Evolutionary conservation across 2,329 filamentous ascomycete genomes (phyloP).

Genomic region (Tetracladium maxilliforme): DNA sequence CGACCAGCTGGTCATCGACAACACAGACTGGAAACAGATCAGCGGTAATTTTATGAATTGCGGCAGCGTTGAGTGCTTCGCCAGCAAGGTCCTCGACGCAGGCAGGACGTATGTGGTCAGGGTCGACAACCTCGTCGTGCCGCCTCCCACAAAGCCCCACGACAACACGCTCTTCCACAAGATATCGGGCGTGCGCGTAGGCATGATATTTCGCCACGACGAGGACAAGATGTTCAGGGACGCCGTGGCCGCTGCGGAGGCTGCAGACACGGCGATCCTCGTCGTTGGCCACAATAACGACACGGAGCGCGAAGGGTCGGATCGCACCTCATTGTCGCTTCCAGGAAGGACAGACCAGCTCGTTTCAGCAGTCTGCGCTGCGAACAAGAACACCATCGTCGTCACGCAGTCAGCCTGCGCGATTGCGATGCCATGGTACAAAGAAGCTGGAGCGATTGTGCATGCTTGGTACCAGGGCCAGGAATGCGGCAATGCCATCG

Average conservation of each 20-base stretch:
- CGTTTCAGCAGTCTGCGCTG: slow-evolving; percentile 48
- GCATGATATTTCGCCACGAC: too few species aligned
- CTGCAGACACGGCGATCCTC: too few species aligned
- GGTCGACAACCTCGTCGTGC: too few species aligned
- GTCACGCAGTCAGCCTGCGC: slow-evolving; percentile 70
- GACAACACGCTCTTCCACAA: too few species aligned
- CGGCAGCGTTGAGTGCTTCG: slow-evolving; percentile 17
- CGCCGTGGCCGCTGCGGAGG: too few species aligned
- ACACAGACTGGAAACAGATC: slow-evolving; percentile 14
- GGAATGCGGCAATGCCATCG: slow-evolving; percentile 69
- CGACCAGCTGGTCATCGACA: slow-evolving; percentile 18
- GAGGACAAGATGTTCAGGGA: too few species aligned
- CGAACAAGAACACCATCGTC: slow-evolving; percentile 55
- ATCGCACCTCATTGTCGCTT: slow-evolving; percentile 65
- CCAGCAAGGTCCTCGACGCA: slow-evolving; percentile 10
- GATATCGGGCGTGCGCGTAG: too few species aligned
- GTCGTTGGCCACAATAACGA: slow-evolving; percentile 49
- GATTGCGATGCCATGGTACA: slow-evolving; percentile 55
- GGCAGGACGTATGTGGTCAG: slow-evolving; percentile 15
- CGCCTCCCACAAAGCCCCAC: too few species aligned
- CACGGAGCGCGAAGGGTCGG: slow-evolving; percentile 68
- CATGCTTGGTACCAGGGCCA: slow-evolving; percentile 85
- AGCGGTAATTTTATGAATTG: slow-evolving; percentile 15
- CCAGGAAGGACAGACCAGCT: slow-evolving; percentile 60
- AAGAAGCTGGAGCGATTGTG: slow-evolving; percentile 33